Conservation (phyloP, 768 basidiomycete species). For the Podaxis sp. region DNA sequence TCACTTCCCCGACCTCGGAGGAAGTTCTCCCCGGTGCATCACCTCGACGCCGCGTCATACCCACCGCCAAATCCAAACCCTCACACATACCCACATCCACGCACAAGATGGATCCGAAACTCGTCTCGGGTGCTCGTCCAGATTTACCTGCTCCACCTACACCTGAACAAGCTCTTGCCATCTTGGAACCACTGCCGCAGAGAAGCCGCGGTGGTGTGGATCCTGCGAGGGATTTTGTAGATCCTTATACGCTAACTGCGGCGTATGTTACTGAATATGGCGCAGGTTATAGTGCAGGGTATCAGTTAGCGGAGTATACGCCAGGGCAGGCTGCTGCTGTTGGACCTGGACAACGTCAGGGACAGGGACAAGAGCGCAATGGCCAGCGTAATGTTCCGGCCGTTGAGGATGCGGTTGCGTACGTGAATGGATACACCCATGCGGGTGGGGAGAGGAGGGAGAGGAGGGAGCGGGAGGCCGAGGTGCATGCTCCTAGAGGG, state of each 20-base stretch:
- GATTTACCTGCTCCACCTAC: slow-evolving; percentile 21
- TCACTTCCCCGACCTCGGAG: neutral
- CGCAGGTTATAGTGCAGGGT: slow-evolving; percentile 27
- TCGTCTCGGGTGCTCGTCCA: slow-evolving; percentile 5
- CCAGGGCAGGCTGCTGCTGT: slow-evolving; percentile 9
- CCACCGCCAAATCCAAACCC: slow-evolving; percentile 8
- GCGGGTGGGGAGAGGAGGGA: slow-evolving; percentile 11
- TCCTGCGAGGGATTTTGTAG: slow-evolving; percentile 18
- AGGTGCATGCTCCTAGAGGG: neutral
- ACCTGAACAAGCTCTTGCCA: slow-evolving; percentile 16
- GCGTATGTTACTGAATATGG: slow-evolving; percentile 26
- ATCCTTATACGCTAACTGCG: slow-evolving; percentile 25
- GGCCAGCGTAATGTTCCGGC: neutral
- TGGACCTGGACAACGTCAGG: neutral
- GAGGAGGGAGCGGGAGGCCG: neutral
- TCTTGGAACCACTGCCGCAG: neutral
- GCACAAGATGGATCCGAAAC: neutral
- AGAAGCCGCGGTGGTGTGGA: slow-evolving; percentile 7
- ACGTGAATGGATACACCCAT: slow-evolving; percentile 3
- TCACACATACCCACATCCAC: neutral
- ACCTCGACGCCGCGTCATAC: slow-evolving; percentile 8
- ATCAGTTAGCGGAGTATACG: slow-evolving; percentile 16
- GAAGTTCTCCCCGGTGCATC: slow-evolving; percentile 10
- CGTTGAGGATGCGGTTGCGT: neutral
- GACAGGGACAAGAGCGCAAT: neutral